Evolutionary conservation across 768 basidiomycete genomes (phyloP).

Genomic region (Podaxis sp.): DNA sequence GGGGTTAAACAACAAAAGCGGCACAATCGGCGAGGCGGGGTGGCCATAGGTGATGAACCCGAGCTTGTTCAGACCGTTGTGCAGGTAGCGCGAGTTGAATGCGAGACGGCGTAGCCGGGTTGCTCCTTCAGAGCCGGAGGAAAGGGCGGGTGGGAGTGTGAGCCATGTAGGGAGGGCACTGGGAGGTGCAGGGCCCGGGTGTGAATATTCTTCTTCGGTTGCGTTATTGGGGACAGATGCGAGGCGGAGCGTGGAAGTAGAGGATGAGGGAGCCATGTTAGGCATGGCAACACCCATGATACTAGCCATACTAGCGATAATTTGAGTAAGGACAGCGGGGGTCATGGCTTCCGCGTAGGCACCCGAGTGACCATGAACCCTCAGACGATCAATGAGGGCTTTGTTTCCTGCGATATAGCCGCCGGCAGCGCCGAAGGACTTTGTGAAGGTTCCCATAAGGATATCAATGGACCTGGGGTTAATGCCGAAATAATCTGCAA

Average conservation of each 20-base stretch:
- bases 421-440: slow-evolving; percentile 91
- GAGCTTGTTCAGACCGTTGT: slow-evolving; percentile 79
- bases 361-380: slow-evolving; percentile 77
- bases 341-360: slow-evolving; percentile 89
- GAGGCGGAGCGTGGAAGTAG: slow-evolving; percentile 25
- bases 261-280: slow-evolving; percentile 30
- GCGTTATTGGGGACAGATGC: slow-evolving; percentile 30
- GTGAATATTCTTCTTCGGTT: slow-evolving; percentile 37
- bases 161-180: slow-evolving; percentile 77
- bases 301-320: slow-evolving; percentile 90
- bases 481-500: slow-evolving; percentile 91
- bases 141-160: slow-evolving; percentile 64
- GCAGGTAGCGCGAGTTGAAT: slow-evolving; percentile 94
- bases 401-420: slow-evolving; percentile 92
- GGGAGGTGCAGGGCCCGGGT: slow-evolving; percentile 72
- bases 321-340: slow-evolving; percentile 88
- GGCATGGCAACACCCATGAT: slow-evolving; percentile 83
- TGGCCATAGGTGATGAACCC: slow-evolving; percentile 98
- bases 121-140: slow-evolving; percentile 83
- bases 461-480: slow-evolving; percentile 83
- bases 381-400: slow-evolving; percentile 75
- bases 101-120: slow-evolving; percentile 84
- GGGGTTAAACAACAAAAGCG: slow-evolving; percentile 87
- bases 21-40: slow-evolving; percentile 89
- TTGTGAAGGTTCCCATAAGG: slow-evolving; percentile 98